Evolutionary conservation across 441 rosid species (phyloP).

Genomic region (Erysimum cheiri): DNA sequence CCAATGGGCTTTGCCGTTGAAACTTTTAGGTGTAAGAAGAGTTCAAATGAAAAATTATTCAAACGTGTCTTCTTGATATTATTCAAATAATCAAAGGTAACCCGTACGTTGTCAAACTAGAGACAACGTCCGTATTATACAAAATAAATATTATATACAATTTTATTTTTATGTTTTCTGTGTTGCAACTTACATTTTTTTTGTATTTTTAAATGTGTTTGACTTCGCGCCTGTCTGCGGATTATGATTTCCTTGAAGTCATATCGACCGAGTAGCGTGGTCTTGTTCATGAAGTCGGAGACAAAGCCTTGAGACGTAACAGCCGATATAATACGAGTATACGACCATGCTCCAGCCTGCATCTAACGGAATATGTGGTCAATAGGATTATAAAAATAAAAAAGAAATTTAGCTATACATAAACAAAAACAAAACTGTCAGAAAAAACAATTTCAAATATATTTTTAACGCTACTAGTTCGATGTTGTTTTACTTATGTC

Average conservation of each 20-base stretch:
- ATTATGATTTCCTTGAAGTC: conserved; percentile 17
- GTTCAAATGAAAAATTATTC: conserved; percentile 16
- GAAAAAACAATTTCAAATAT: neutral
- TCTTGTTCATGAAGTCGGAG: conserved; percentile 16
- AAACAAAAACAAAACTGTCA: too few relatives aligned
- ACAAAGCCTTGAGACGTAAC: conserved; percentile 12
- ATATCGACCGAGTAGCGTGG: conserved; percentile 13
- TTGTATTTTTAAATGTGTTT: conserved; percentile 1
- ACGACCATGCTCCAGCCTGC: conserved; percentile 18
- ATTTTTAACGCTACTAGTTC: neutral
- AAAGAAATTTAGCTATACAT: neutral
- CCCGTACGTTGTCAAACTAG: conserved; percentile 11
- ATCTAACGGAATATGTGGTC: conserved; percentile 22
- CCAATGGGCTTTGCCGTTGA: conserved; percentile 6
- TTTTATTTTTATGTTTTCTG: neutral
- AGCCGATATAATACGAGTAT: conserved; percentile 24
- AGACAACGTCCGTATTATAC: neutral
- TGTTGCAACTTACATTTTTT: neutral
- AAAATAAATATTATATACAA: conserved; percentile 21
- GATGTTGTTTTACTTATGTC: conserved; percentile 1
- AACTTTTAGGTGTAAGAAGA: conserved; percentile 14
- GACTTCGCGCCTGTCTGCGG: conserved; percentile 10
- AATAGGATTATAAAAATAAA: neutral
- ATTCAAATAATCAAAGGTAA: neutral
- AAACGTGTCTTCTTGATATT: neutral